phyloP scores from a whole-genome alignment of 371 early-diverging fungal species.

The Batkoa obscura region DNA sequence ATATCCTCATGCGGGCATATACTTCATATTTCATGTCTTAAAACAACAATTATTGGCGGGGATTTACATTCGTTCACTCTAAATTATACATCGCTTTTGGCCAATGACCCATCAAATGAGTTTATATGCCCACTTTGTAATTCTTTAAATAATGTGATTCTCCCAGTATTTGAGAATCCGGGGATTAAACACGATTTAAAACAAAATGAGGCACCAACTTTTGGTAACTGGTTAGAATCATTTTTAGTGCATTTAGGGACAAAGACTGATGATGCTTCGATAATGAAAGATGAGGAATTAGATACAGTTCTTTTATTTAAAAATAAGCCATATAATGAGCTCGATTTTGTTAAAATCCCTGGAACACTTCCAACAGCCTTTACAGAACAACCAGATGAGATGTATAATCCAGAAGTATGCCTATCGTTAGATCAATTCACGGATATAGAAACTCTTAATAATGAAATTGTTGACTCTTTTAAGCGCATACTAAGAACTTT shows the following conservation, averaged over 20 bases:
- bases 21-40: constrained; percentile 86
- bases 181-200: constrained; percentile 7
- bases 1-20: constrained; percentile 86
- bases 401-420: too few species aligned
- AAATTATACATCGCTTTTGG: not conserved
- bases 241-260: too few species aligned
- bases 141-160: constrained; percentile 64
- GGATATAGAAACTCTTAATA: too few species aligned
- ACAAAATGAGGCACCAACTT: not conserved
- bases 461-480: not conserved
- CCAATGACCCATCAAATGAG: constrained; percentile 17
- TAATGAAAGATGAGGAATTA: too few species aligned
- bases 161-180: constrained; percentile 44
- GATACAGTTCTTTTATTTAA: too few species aligned
- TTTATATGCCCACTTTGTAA: constrained; percentile 88
- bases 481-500: not conserved
- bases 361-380: too few species aligned
- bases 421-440: too few species aligned
- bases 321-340: too few species aligned
- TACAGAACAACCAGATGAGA: too few species aligned
- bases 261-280: too few species aligned
- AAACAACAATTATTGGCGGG: constrained; percentile 8
- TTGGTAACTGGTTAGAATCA: too few species aligned
- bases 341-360: too few species aligned
- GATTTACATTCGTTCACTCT: not conserved